Percentiles rank a stretch among this genome's conserved stretches.
These are phyloP conservation scores for Silene latifolia DNA, from an alignment of 148 eudicot species.

Conservation along the genomic window DNA sequence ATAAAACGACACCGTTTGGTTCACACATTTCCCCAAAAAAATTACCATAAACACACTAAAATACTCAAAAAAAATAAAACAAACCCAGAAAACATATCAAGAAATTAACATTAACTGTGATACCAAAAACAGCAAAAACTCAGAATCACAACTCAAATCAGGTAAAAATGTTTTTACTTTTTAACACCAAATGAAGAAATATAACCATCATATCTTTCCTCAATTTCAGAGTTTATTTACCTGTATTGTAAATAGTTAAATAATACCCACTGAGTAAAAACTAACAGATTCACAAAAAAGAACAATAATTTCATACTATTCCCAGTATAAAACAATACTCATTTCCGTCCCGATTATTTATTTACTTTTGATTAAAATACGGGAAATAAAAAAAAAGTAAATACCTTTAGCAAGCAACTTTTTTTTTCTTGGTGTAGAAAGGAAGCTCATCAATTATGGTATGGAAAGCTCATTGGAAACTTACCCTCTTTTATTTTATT, in stretches of 20 bases:
- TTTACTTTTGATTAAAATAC: too few species aligned
- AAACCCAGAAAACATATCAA: not conserved
- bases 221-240: slow-evolving; percentile 2
- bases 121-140: slow-evolving; percentile 8
- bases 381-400: too few species aligned
- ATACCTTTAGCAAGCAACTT: slow-evolving; percentile 19
- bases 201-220: slow-evolving; percentile 4
- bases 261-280: slow-evolving; percentile 22
- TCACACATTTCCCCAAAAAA: not conserved
- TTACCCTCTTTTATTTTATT: not conserved
- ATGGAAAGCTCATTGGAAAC: slow-evolving; percentile 19
- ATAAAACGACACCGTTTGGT: slow-evolving; percentile 19
- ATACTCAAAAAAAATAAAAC: not conserved
- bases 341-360: too few species aligned
- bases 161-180: not conserved
- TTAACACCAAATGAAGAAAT: slow-evolving; percentile 24
- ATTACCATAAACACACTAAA: slow-evolving; percentile 1
- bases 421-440: slow-evolving; percentile 5
- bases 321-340: not conserved
- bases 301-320: not conserved
- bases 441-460: not conserved
- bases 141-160: slow-evolving; percentile 16
- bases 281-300: slow-evolving; percentile 8
- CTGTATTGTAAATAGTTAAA: slow-evolving; percentile 12
- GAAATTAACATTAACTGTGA: not conserved